phyloP scores from a whole-genome alignment of 1,139 yeast genomes.

The Candida sp. region DNA sequence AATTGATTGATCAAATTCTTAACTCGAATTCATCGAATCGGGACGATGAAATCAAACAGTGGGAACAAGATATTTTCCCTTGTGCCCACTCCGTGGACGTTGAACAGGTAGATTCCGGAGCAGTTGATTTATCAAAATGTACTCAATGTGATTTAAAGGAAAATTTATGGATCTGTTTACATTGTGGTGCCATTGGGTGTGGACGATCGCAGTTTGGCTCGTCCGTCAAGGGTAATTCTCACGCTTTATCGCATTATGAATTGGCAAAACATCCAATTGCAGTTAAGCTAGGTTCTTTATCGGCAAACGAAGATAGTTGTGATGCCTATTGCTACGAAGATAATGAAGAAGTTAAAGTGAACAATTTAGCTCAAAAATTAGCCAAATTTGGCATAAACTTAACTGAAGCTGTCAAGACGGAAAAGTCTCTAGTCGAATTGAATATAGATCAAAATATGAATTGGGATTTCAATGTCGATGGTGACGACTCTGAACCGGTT shows the following conservation, averaged over 20 bases:
- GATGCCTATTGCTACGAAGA: constrained; percentile 90
- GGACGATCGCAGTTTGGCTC: constrained; percentile 89
- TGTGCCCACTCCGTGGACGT: constrained; percentile 74
- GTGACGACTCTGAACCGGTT: constrained; percentile 70
- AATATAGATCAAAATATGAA: constrained; percentile 90
- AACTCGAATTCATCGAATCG: constrained; percentile 63
- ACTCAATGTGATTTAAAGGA: constrained; percentile 55
- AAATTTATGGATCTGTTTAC: constrained; percentile 86
- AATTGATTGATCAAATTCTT: constrained; percentile 48
- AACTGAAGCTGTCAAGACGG: constrained; percentile 57
- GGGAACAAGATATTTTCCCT: constrained; percentile 86
- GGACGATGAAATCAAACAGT: constrained; percentile 75
- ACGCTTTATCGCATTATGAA: constrained; percentile 72
- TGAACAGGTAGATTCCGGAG: constrained; percentile 25
- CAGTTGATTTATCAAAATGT: constrained; percentile 46
- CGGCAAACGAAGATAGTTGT: constrained; percentile 49
- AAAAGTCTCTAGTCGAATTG: constrained; percentile 81
- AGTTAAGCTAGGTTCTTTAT: constrained; percentile 84
- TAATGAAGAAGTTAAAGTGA: constrained; percentile 85
- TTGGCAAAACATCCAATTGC: constrained; percentile 70
- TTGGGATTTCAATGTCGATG: constrained; percentile 88
- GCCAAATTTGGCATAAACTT: constrained; percentile 69
- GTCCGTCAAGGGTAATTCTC: constrained; percentile 88
- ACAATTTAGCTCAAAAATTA: constrained; percentile 49
- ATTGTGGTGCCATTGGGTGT: constrained; percentile 90